Base-by-base conservation (phyloP, 768 basidiomycete species). In the Phanerochaete sordida region DNA sequence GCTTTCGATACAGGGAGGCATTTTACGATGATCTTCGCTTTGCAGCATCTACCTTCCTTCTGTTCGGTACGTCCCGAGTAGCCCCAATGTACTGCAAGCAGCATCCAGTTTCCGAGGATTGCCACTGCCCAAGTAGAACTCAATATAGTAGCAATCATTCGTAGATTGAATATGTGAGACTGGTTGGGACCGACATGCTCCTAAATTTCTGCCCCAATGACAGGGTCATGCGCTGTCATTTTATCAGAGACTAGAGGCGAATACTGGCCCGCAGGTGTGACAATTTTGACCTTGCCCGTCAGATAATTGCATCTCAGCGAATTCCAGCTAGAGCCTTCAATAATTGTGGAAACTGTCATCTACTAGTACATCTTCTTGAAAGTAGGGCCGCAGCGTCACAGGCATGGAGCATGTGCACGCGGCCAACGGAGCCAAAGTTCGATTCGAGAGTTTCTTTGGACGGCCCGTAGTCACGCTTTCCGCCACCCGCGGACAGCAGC, bases 281-380 rank as follows among this genome's bases (percentile, higher is more conserved):
- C 86, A 55, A 97, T 84, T 73, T 96, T 94, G 50, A 98, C 84
- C 74, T 83, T 88, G 74, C 87, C 84, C 37, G 79, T 83, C 26
- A 69, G 64, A 15, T 81, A 58, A 72, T 89, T 88, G 70, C 83
- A 90, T 33, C 91, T 93, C 59, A 99, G 82, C 97, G 97, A 99
- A 45, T 95, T 95, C 97, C 97, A 99, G 1, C 97, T 96, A 65
- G 91, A 93, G 27, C 97, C 97, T 75, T 99, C 96, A 56, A 99
- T 90, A 56, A 82, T 93, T 33, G 90, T 93, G 27, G 96, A n/a
- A n/a, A n/a, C n/a, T 96, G 62, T 82, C 82, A 27, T 94, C 76
- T 13, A 74, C 95, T 98, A 73, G 98, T 84, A 63, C 82, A 35
- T 80, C 67, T 86, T 88, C 80, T 96, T 95, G 72, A 98, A 87